Percentiles rank a stretch among this genome's conserved stretches.
Conservation (phyloP, 2,329 filamentous ascomycete genomes). For the Calonectria crousiana region DNA sequence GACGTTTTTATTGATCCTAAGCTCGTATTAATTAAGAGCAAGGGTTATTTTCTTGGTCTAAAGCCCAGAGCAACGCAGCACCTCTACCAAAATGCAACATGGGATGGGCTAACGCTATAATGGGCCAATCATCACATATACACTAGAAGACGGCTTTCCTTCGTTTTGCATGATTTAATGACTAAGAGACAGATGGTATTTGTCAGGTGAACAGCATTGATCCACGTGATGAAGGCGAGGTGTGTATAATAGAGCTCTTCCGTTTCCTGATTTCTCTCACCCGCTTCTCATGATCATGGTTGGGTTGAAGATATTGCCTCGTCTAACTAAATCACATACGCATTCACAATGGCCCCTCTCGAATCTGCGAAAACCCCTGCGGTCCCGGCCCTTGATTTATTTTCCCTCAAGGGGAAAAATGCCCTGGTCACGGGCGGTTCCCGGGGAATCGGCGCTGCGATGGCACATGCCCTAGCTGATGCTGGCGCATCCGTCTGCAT, state of each 20-base stretch:
- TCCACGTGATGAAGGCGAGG: not conserved
- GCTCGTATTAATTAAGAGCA: not conserved
- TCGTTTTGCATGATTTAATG: not conserved
- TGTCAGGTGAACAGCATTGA: not conserved
- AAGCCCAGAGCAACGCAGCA: not conserved
- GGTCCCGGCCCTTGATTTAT: conserved; percentile 22
- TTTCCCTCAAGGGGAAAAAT: conserved; percentile 24
- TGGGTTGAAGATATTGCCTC: not conserved
- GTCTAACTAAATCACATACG: too few relatives aligned
- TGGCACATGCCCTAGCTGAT: conserved; percentile 21
- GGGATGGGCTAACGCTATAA: not conserved
- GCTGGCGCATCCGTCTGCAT: conserved; percentile 20
- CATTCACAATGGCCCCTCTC: not conserved
- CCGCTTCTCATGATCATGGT: not conserved
- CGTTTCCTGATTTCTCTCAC: not conserved
- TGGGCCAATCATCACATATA: not conserved
- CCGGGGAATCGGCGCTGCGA: conserved; percentile 22
- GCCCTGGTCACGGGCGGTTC: conserved; percentile 25
- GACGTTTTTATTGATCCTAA: not conserved
- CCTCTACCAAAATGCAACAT: not conserved
- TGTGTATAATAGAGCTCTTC: not conserved
- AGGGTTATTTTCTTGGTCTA: not conserved
- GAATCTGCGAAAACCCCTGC: conserved; percentile 13
- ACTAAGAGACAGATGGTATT: not conserved
- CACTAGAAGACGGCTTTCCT: not conserved